Percentiles rank a stretch among this genome's conserved stretches.
Conservation (phyloP, 2,329 filamentous ascomycete species). For the Zopfia rhizophila region DNA sequence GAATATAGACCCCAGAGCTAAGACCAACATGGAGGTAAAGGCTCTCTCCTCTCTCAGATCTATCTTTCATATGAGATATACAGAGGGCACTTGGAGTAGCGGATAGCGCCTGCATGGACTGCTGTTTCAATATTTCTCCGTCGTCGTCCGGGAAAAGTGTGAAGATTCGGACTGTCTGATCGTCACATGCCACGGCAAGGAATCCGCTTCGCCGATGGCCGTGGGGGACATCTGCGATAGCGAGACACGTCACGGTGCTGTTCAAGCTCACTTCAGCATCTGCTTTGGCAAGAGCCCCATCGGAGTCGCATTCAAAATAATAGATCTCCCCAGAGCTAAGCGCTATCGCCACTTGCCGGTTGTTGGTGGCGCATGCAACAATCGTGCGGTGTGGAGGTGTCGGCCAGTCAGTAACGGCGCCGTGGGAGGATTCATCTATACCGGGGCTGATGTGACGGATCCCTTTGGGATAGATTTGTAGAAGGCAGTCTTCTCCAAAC, state of each 20-base stretch:
- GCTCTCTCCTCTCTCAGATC: conserved; percentile 85
- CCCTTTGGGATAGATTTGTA: conserved; percentile 96
- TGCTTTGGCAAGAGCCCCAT: conserved; percentile 91
- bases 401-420: conserved; percentile 90
- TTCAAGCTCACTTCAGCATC: conserved; percentile 95
- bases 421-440: conserved; percentile 41
- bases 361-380: conserved; percentile 92
- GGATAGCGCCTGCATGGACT: conserved; percentile 92
- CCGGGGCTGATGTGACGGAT: conserved; percentile 79
- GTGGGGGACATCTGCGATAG: conserved; percentile 90
- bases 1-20: conserved; percentile 93
- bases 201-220: conserved; percentile 90
- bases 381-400: conserved; percentile 94
- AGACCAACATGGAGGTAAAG: conserved; percentile 96
- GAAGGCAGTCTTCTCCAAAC: conserved; percentile 88
- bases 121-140: conserved; percentile 74
- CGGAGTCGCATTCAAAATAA: conserved; percentile 96
- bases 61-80: conserved; percentile 96
- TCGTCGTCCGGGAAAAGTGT: conserved; percentile 91
- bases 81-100: conserved; percentile 88
- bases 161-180: conserved; percentile 92
- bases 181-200: conserved; percentile 94
- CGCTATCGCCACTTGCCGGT: conserved; percentile 91
- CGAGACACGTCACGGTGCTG: conserved; percentile 94
- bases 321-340: conserved; percentile 96